These are phyloP conservation scores for Discostella pseudostelligera DNA, from an alignment of 108 stramenopile species.

Conservation along the genomic window DNA sequence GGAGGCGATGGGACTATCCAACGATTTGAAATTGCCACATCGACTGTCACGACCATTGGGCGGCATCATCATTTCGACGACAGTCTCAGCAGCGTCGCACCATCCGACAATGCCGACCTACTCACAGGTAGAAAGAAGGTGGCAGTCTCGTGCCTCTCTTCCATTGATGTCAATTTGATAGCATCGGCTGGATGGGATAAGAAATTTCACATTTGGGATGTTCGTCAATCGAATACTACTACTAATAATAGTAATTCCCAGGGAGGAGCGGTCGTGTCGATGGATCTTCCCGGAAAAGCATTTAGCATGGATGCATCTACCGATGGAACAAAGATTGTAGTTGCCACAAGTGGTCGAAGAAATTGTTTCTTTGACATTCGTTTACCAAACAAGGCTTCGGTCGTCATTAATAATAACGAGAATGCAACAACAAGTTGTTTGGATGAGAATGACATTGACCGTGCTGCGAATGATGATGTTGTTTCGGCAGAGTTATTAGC, in stretches of 20 bases:
- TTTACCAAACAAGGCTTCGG: background rate
- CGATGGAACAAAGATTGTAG: conserved; percentile 51
- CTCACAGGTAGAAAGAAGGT: conserved; percentile 19
- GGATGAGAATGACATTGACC: conserved; percentile 11
- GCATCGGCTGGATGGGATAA: conserved; percentile 77
- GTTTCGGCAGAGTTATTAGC: conserved; percentile 37
- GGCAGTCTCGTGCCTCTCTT: conserved; percentile 44
- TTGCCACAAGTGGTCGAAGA: conserved; percentile 62
- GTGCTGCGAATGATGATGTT: background rate
- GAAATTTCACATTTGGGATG: conserved; percentile 72
- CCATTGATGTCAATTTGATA: conserved; percentile 27
- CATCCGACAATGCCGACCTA: background rate
- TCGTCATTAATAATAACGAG: background rate
- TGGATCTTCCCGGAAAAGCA: conserved; percentile 77
- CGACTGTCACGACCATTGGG: conserved; percentile 31
- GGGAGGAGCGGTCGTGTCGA: conserved; percentile 14
- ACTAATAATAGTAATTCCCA: background rate
- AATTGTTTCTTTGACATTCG: conserved; percentile 63
- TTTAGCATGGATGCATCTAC: conserved; percentile 70
- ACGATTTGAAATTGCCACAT: conserved; percentile 39
- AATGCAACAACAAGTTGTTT: background rate
- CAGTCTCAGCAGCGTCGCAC: background rate
- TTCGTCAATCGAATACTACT: conserved; percentile 42
- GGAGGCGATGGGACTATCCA: conserved; percentile 66
- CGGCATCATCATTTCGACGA: conserved; percentile 17